Percentiles rank a stretch among this genome's conserved stretches.
Evolutionary conservation across 352 stramenopile genomes (phyloP).

Genomic region (Pythium grandisporangium): DNA sequence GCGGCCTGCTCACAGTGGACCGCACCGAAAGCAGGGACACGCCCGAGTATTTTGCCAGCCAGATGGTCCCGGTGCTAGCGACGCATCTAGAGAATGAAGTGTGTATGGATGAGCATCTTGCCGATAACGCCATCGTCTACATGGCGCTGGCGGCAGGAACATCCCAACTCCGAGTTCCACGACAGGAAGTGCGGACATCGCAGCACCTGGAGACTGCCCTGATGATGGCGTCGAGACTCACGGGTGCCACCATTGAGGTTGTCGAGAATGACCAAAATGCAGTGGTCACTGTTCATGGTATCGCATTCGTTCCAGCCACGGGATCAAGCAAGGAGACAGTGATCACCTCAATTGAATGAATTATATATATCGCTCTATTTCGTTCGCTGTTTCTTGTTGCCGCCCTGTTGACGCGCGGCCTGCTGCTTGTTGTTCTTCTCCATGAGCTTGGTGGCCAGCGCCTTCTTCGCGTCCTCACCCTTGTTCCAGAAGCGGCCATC

Average conservation of each 20-base stretch:
- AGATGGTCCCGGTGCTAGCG: slow-evolving; percentile 10
- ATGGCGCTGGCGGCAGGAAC: slow-evolving; percentile 50
- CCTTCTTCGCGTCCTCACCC: slow-evolving; percentile 78
- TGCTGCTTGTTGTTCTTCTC: slow-evolving; percentile 27
- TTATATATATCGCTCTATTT: slow-evolving; percentile 11
- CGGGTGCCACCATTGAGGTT: slow-evolving; percentile 24
- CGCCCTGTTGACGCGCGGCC: slow-evolving; percentile 1
- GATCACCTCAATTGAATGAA: too few species aligned
- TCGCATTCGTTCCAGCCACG: slow-evolving; percentile 13
- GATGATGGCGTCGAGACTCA: slow-evolving; percentile 22
- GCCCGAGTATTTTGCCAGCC: slow-evolving; percentile 22
- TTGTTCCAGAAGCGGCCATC: slow-evolving; percentile 87
- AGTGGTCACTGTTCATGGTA: slow-evolving; percentile 37
- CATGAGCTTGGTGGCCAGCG: slow-evolving; percentile 71
- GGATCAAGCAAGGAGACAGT: too few species aligned
- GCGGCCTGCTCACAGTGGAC: slow-evolving; percentile 32
- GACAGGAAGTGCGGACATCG: slow-evolving; percentile 27
- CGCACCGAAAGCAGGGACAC: slow-evolving; percentile 29
- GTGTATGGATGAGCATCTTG: slow-evolving; percentile 66
- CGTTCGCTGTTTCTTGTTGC: slow-evolving; percentile 9
- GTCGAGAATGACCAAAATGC: slow-evolving; percentile 27
- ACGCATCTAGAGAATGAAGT: slow-evolving; percentile 27
- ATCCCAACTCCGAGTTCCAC: slow-evolving; percentile 40
- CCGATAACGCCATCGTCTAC: slow-evolving; percentile 60
- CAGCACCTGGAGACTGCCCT: slow-evolving; percentile 52